Evolutionary conservation across 495 filamentous ascomycete species (phyloP), one percentile per base, ranked within the genome.

Genomic region (Pyronema omphalodes): DNA sequence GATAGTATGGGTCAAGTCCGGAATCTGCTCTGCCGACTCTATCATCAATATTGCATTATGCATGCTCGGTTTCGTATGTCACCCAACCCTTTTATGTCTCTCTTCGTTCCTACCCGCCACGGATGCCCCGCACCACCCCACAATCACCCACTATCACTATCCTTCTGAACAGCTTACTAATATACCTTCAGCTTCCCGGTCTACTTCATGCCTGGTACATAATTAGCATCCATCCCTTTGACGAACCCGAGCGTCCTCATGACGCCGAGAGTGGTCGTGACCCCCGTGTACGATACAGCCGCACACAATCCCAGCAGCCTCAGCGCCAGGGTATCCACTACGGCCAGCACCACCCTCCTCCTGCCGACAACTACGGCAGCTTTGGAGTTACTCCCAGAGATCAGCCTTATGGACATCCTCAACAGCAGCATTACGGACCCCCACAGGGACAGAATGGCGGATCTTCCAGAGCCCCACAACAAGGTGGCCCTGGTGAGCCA

Each of bases 181-280:
- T n/a, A 18, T 11, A 51, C 29, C 11, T 18, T 33, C 39, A 76
- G 73, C 58, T 98, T 57, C 91, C 91, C 17, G 91, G 91, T 51
- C 79, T 96, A 19, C 69, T 98, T 6, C 91, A 98, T 69, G 76
- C 91, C 64, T 96, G 88, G 88, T 98, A 96, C 78, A 94, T 98
- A 69, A 94, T 98, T 72, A 71, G 82, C 65, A 82, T 93, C 23
- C 88, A 95, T 34, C 70, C 71, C 11, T 70, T 72, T 53, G 67
- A 76, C 29, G 78, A 75, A 57, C 73, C 80, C 46, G 65, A 70
- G 36, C 66, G 81, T 47, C 71, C 74, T 9, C 70, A 71, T 36
- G 79, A 80, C 60, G 68, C 70, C 62, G 74, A 70, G 69, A 29
- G 23, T 29, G 23, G 23, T 29, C 23, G 23, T 29, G 23, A 29